Percentiles rank a stretch among this genome's conserved stretches.
phyloP scores from a whole-genome alignment of 202 grass and related monocot genomes.

The Zizania palustris region DNA sequence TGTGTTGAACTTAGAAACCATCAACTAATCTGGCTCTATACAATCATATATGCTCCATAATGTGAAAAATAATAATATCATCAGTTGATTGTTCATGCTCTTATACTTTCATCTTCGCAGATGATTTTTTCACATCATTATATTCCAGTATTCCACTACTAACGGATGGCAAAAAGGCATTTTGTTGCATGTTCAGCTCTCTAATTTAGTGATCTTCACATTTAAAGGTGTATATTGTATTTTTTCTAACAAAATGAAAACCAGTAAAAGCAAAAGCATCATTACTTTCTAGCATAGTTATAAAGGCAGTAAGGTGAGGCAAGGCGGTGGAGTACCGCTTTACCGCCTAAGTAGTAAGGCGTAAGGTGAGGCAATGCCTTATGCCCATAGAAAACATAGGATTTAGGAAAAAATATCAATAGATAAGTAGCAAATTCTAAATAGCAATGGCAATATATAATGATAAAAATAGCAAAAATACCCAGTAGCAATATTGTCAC shows the following conservation, averaged over 20 bases:
- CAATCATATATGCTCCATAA: not conserved
- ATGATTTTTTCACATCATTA: not conserved
- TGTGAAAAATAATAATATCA: not conserved
- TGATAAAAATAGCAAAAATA: too few relatives aligned
- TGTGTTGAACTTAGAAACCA: not conserved
- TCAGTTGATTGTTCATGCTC: not conserved
- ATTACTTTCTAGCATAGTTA: not conserved
- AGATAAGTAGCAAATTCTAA: too few relatives aligned
- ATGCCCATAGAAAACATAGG: too few relatives aligned
- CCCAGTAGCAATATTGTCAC: too few relatives aligned
- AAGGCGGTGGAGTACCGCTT: too few relatives aligned
- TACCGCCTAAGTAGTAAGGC: too few relatives aligned
- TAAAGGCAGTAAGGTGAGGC: too few relatives aligned
- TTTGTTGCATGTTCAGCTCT: not conserved
- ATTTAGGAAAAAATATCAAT: too few relatives aligned
- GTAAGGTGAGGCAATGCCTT: too few relatives aligned
- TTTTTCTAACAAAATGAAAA: conserved; percentile 5
- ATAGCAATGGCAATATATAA: too few relatives aligned
- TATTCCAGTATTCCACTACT: not conserved
- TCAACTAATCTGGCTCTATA: not conserved
- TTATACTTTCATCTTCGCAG: conserved; percentile 11
- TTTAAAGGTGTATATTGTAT: not conserved
- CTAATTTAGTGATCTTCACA: not conserved
- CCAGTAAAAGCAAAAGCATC: not conserved
- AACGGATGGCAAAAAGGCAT: not conserved